Evolutionary conservation across 225 moss, liverwort and hornwort species (phyloP).

Genomic region (Marchantia polymorpha): DNA sequence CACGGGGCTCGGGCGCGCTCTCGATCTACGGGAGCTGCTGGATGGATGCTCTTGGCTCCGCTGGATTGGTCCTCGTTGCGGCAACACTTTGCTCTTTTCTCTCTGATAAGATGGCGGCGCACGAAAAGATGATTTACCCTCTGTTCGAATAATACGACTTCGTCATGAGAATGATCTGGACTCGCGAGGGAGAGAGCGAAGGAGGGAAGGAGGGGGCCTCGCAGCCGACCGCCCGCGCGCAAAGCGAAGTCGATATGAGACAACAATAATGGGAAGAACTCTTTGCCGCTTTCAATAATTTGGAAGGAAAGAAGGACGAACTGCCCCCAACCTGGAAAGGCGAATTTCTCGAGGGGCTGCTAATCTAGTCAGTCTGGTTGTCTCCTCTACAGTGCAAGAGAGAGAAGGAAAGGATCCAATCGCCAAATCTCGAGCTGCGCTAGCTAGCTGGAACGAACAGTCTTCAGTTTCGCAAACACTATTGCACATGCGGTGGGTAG

Average conservation of each 20-base stretch:
- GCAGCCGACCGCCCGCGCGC: neutral
- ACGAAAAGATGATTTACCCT: neutral
- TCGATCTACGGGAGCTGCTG: neutral
- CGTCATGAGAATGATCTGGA: neutral
- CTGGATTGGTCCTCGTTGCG: neutral
- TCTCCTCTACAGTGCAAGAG: conserved; percentile 5
- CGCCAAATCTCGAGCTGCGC: conserved; percentile 10
- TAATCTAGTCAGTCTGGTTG: conserved; percentile 11
- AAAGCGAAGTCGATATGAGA: neutral
- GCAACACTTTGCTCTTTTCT: neutral
- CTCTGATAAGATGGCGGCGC: neutral
- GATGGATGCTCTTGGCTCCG: neutral
- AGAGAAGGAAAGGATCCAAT: conserved; percentile 4
- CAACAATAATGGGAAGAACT: neutral
- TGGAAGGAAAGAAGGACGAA: neutral
- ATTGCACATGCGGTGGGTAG: conserved; percentile 10
- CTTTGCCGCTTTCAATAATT: neutral
- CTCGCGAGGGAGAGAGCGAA: neutral
- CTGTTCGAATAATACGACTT: no score
- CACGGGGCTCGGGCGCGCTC: no score
- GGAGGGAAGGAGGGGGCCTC: neutral
- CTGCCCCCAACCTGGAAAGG: conserved; percentile 5
- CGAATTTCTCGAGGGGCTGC: conserved; percentile 9
- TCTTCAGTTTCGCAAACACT: conserved; percentile 11
- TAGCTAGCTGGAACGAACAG: conserved; percentile 2